Base-by-base conservation (phyloP, 495 filamentous ascomycete genomes). In the Penicillium ochrochloron region DNA sequence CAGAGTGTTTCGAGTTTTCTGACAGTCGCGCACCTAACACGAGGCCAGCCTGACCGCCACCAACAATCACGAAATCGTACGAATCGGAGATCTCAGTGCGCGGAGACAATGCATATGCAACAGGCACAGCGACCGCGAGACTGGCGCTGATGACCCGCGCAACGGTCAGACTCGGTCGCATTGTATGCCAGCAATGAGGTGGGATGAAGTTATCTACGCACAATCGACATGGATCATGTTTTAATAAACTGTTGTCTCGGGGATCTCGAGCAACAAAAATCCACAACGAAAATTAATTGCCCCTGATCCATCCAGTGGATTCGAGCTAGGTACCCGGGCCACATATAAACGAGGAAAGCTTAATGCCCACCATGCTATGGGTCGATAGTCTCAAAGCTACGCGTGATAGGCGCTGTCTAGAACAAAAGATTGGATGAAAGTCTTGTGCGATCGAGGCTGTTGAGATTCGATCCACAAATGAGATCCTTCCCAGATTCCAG, bases 11-110 rank as follows among this genome's bases (percentile, higher is more conserved):
- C 9, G 60, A 55, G 34, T 74, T 61, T 61, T 74, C 66, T 10
- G 68, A 71, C 27, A 72, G 53, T 17, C 71, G 69, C 23, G 52
- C 65, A 35, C 69, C 70, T 25, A 74, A 44, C 14, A 75, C 71
- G 25, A 78, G 74, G 69, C 79, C 72, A 57, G 76, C 62, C 66
- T 76, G 65, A 64, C 79, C 74, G 25, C 80, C 81, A 15, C 83
- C 81, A 7, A 81, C 74, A 52, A 84, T 73, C 48, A 85, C 72
- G 67, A 83, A 84, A 53, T 83, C 81, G 42, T 83, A 84, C 2
- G 69, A 60, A 37, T 71, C 67, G 8, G 63, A 61, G 37, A 75
- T 74, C 60, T 70, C 37, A 25, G 73, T 72, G 37, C 74, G 68
- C 44, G 74, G 74, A 6, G 69, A 59, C 19, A 76, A 65, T 8